Evolutionary conservation across 2,329 filamentous ascomycete genomes (phyloP), one percentile per base, ranked within the genome.

Genomic region (Diplodia seriata): DNA sequence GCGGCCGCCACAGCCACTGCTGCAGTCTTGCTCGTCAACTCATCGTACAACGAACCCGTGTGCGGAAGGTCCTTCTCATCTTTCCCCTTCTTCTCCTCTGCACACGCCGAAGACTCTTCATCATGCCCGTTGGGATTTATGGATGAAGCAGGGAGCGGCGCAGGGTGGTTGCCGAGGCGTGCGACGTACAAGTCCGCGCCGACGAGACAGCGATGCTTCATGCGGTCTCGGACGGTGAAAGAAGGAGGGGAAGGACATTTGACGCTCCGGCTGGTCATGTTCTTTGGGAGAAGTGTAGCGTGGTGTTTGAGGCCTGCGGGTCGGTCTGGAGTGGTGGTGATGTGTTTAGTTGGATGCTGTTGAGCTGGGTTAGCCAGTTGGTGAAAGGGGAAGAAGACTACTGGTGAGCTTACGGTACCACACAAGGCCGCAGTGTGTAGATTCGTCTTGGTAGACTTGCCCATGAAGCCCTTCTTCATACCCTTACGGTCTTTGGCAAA

Each of bases 101-200:
- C 36, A 38, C 36, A 38, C 9, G 11, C 3, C 18, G 36, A 29
- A 63, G 23, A 9, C 9, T 7, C 31, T 12, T 36, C 18, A 2
- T 11, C 8, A 18, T 26, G 9, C 8, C 49, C 3, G n/a, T 20
- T 26, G 26, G 3, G 26, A 6, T 53, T 29, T 12, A 6, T 1
- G 50, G 23, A 29, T 2, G 54, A 40, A 38, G 18, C 4, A n/a
- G 15, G 5, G 18, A 31, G 18, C 8, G 26, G 5, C 6, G 15
- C 14, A 3, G 29, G n/a, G 18, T 29, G 31, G 38, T 50, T 40
- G 15, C 81, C 81, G 0, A 85, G 76, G 47, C 83, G 77, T 36
- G 80, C 79, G 18, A 86, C 84, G 68, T 86, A 86, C 0, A 86
- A 71, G 71, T 86, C 84, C 3, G 84, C 83, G 9, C 83, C 83